These are phyloP conservation scores for Lunularia cruciata DNA, from an alignment of 225 moss, liverwort and hornwort genomes.

Conservation along the genomic window DNA sequence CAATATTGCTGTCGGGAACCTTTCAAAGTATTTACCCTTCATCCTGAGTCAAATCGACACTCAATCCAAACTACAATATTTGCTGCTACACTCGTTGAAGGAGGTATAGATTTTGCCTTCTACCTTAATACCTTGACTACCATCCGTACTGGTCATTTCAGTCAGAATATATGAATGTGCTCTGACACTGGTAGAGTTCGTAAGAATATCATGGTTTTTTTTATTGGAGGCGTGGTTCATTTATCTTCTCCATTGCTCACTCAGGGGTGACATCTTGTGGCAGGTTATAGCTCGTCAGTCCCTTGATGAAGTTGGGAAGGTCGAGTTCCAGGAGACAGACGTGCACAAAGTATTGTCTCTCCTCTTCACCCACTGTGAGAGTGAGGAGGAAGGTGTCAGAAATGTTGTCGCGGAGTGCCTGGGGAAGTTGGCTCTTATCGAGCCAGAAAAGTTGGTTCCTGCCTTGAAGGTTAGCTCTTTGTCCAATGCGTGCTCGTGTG, in stretches of 20 bases:
- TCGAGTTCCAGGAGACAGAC: conserved; percentile 91
- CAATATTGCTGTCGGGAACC: conserved; percentile 94
- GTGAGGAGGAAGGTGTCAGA: conserved; percentile 98
- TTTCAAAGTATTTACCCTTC: conserved; percentile 90
- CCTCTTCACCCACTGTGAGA: conserved; percentile 98
- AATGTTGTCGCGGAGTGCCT: conserved; percentile 99
- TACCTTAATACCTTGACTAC: neutral
- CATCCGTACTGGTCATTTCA: too few relatives aligned
- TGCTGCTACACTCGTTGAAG: conserved; percentile 90
- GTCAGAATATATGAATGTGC: too few relatives aligned
- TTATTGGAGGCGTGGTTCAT: too few relatives aligned
- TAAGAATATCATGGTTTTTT: too few relatives aligned
- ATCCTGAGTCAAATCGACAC: conserved; percentile 94
- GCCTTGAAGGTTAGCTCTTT: conserved; percentile 69
- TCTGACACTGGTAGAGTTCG: too few relatives aligned
- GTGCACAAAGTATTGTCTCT: conserved; percentile 92
- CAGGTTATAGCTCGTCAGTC: conserved; percentile 98
- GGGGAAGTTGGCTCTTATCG: conserved; percentile 95
- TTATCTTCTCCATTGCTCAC: too few relatives aligned
- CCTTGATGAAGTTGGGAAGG: conserved; percentile 87
- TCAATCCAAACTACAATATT: conserved; percentile 96
- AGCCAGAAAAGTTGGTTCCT: conserved; percentile 93
- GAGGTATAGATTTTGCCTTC: conserved; percentile 53
- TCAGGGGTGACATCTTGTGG: conserved; percentile 4
- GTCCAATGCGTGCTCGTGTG: too few relatives aligned